These are phyloP conservation scores for Physcomitrium patens DNA, from an alignment of 225 moss, liverwort and hornwort species.

Conservation along the genomic window DNA sequence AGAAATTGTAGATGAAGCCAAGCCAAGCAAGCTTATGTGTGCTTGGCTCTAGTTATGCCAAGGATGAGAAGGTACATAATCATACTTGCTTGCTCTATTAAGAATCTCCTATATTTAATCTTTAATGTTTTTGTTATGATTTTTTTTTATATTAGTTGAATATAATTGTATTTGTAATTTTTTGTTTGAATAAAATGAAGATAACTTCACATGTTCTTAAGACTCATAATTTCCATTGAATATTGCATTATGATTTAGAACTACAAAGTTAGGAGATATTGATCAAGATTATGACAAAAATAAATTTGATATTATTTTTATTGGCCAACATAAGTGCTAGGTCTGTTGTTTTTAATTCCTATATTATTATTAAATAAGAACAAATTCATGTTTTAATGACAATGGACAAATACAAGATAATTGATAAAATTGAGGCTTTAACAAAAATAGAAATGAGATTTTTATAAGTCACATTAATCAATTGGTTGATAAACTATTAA, in stretches of 20 bases:
- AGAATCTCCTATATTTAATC: neutral
- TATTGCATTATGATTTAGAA: conserved; percentile 15
- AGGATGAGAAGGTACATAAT: conserved; percentile 22
- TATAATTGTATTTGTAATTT: neutral
- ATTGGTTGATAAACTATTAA: too few relatives aligned
- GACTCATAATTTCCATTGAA: conserved; percentile 14
- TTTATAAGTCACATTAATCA: neutral
- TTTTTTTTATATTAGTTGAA: neutral
- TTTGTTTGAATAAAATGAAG: neutral
- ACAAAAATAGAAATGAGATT: conserved; percentile 1
- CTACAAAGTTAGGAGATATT: neutral
- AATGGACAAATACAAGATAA: conserved; percentile 4
- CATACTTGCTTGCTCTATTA: neutral
- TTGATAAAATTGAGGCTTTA: neutral
- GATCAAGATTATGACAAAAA: conserved; percentile 24
- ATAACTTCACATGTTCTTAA: conserved; percentile 19
- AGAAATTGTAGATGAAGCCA: too few relatives aligned
- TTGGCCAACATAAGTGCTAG: conserved; percentile 12
- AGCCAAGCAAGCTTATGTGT: too few relatives aligned
- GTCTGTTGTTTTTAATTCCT: neutral
- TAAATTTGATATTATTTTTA: conserved; percentile 9
- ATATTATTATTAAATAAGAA: conserved; percentile 3
- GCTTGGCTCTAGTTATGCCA: too few relatives aligned
- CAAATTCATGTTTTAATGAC: neutral
- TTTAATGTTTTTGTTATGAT: neutral